A percentile compares a stretch with the other conserved stretches of the same genome.
phyloP scores from a whole-genome alignment of 108 stramenopile genomes.

The Skeletonema menzelii region DNA sequence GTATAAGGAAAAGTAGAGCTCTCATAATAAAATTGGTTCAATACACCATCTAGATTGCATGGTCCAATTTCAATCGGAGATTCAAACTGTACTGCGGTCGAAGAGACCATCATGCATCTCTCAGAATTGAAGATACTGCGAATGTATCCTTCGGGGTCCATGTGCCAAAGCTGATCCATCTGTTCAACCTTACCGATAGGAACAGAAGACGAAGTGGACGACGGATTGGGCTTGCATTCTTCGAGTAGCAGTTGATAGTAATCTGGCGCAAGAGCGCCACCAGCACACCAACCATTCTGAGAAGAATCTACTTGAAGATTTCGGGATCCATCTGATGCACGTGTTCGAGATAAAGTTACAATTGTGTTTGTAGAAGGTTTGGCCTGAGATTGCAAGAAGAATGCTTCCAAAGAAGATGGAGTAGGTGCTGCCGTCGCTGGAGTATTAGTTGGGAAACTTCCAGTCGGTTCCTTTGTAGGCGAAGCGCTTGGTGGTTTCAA shows the following conservation, averaged over 20 bases:
- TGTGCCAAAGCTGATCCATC: conserved; percentile 47
- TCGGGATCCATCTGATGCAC: background rate
- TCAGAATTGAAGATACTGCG: conserved; percentile 28
- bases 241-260: conserved; percentile 37
- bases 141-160: conserved; percentile 35
- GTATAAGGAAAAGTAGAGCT: background rate
- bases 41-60: conserved; percentile 13
- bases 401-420: background rate
- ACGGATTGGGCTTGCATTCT: conserved; percentile 16
- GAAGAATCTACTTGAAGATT: background rate
- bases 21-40: conserved; percentile 27
- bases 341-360: background rate
- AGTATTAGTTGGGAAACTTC: background rate
- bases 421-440: background rate
- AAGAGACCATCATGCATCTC: conserved; percentile 36
- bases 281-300: conserved; percentile 26
- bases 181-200: conserved; percentile 23
- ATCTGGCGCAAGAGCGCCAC: conserved; percentile 42
- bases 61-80: conserved; percentile 38
- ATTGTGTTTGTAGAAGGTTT: background rate
- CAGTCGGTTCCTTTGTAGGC: background rate
- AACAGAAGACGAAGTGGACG: background rate
- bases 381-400: conserved; percentile 15
- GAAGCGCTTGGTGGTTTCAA: background rate
- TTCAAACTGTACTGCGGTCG: conserved; percentile 13